Base-by-base conservation (phyloP, 208 protist genomes). In the Plasmodiophora brassicae region DNA sequence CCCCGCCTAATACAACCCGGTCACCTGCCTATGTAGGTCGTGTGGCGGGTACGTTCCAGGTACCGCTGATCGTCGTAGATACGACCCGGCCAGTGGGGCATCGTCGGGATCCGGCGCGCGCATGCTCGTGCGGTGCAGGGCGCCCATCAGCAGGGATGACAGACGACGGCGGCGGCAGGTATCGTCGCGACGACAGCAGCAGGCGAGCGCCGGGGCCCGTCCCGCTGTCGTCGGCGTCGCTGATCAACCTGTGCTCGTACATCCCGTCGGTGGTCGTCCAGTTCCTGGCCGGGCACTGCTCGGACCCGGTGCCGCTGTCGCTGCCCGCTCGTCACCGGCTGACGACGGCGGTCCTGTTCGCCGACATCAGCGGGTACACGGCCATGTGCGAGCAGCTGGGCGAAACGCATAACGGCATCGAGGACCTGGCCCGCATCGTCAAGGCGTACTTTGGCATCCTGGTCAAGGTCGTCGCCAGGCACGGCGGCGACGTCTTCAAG, bases 341-440 rank as follows among this genome's bases (percentile, higher is more conserved):
- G 65, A 36, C 65, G 87, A 90, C 88, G 5, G 85, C 50, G 8
- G 88, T 90, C 10, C 50, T 90, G 43, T 90, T 90, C 36, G 88
- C 88, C 39, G 88, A 90, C 39, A 50, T 89, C 57, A 50, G 22
- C 8, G 87, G 87, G 1, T 89, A 86, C 57, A 89, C 65, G 65
- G 10, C 83, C 44, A 43, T 88, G 85, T 88, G 65, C 50, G 85
- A 88, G 60, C 25, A 43, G 53, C 14, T 88, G 65, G 85, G 41
- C 32, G 46, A 14, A 14, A 86, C 36, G 10, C 41, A 78, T 78
- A 38, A n/a, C 5, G 84, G 44, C 5, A 86, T 53, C 84, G 84
- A 86, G 43, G 50, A 86, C 36, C 84, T 86, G 10, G 84, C 84
- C 1, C 50, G 50, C 28, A 53, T 71, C 84, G 50, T 88, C 1